These are phyloP conservation scores for Kluyveromyces wickerhamii DNA, from an alignment of 805 yeast species.

Conservation along the genomic window DNA sequence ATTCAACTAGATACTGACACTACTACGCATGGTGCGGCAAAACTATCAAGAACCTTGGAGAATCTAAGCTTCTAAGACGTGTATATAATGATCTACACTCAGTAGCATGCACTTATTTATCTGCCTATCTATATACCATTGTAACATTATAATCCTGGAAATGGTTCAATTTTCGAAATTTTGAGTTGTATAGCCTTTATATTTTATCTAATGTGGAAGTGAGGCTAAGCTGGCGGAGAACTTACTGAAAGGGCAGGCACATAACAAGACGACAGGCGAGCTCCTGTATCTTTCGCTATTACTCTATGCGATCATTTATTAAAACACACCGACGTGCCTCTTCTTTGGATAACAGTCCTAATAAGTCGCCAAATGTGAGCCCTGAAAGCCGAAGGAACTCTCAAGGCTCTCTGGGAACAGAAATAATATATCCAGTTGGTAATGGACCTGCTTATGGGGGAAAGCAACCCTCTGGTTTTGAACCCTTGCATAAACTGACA, in stretches of 20 bases:
- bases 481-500: conserved; percentile 24
- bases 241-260: too few species aligned
- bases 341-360: conserved; percentile 24
- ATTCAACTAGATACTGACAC: conserved; percentile 45
- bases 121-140: too few species aligned
- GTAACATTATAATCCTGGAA: neutral
- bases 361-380: conserved; percentile 1
- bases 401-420: conserved; percentile 7
- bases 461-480: conserved; percentile 21
- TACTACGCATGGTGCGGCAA: conserved; percentile 57
- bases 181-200: neutral
- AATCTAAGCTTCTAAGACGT: conserved; percentile 45
- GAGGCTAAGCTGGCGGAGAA: too few species aligned
- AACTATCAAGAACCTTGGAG: conserved; percentile 52
- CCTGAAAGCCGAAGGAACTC: conserved; percentile 3
- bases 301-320: conserved; percentile 37
- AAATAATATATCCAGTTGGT: conserved; percentile 8
- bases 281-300: too few species aligned
- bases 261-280: too few species aligned
- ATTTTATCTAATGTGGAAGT: too few species aligned
- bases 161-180: too few species aligned
- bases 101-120: too few species aligned
- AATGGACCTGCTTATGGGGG: conserved; percentile 12
- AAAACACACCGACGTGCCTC: conserved; percentile 33
- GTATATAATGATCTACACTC: too few species aligned